Evolutionary conservation across 768 basidiomycete species (phyloP), one percentile per base, ranked within the genome.

Genomic region (Trametes coccinea): DNA sequence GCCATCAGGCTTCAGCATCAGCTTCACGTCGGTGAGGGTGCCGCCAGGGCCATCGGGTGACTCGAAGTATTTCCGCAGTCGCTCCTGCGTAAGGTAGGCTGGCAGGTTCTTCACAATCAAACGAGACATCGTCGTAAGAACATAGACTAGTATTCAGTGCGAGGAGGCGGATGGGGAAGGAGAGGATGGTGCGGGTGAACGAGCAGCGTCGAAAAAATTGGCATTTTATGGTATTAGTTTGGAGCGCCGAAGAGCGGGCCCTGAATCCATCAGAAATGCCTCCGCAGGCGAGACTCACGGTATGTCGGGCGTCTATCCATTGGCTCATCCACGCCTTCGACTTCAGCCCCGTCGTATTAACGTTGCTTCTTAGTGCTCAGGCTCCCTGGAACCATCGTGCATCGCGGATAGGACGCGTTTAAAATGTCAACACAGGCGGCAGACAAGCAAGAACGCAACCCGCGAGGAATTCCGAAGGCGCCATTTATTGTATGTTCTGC

Each of bases 401-500:
- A 5, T 17, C 17, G 2, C 22, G 2, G 5, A 27, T 2, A 46
- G 22, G 22, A 27, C 2, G 11, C 5, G 27, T 13, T 5, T 30
- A 10, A 27, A 10, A 68, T 69, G 70, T 64, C 67, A 0, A 48
- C 29, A 3, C 4, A 47, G 7, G 44, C 44, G n/a, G 37, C 39
- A 1, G 46, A 65, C 14, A 62, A 54, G 11, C 68, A 70, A 55
- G 74, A 85, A 74, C 86, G 86, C 70, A 98, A 95, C 66, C 88
- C 94, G 0, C 80, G 96, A 54, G 96, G 96, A 4, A 98, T 98
- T 53, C 96, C 96, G 27, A 89, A 90, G 74, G 95, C 96, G 3
- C 92, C 93, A 0, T 99, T 99, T 70, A 89, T 98, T 55, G 95
- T 96, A 65, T 66, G 88, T 81, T 7, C 46, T 16, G 33, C 31